Conservation (phyloP, 176 grass and related monocot genomes). For the Phragmites australis region DNA sequence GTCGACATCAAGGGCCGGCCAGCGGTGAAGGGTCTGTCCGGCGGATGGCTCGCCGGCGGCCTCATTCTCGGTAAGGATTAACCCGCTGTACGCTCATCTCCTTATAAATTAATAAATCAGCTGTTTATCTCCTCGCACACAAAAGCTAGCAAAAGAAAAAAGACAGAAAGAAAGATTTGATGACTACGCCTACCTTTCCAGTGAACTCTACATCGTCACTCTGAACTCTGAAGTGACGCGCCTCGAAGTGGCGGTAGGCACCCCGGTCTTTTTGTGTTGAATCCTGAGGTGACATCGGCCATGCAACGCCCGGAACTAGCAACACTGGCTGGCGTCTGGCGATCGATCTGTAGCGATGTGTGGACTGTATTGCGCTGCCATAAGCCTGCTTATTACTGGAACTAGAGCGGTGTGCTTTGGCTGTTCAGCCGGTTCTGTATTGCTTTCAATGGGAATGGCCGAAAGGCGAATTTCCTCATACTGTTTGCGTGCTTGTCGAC, state of each 20-base stretch:
- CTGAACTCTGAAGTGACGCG: neutral
- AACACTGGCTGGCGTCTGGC: neutral
- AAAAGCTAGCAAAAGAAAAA: neutral
- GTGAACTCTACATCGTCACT: neutral
- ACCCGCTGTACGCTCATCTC: neutral
- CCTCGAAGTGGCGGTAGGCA: conserved; percentile 34
- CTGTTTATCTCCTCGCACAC: neutral
- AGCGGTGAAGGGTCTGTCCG: conserved; percentile 67
- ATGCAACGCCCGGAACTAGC: conserved; percentile 41
- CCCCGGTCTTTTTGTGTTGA: neutral
- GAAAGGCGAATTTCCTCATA: neutral
- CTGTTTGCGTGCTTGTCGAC: conserved; percentile 19
- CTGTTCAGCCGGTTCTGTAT: conserved; percentile 14
- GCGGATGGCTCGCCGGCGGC: conserved; percentile 70
- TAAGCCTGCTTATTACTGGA: neutral
- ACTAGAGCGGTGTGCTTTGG: conserved; percentile 28
- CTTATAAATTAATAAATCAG: neutral
- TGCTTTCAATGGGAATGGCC: conserved; percentile 8
- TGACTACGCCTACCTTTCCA: neutral
- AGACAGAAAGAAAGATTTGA: neutral
- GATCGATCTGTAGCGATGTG: neutral
- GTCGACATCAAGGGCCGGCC: conserved; percentile 67
- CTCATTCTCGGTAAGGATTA: conserved; percentile 76
- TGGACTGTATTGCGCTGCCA: neutral
- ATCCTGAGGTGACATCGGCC: conserved; percentile 36